Evolutionary conservation across 805 yeast genomes (phyloP).

Genomic region (Ogataea allantospora): DNA sequence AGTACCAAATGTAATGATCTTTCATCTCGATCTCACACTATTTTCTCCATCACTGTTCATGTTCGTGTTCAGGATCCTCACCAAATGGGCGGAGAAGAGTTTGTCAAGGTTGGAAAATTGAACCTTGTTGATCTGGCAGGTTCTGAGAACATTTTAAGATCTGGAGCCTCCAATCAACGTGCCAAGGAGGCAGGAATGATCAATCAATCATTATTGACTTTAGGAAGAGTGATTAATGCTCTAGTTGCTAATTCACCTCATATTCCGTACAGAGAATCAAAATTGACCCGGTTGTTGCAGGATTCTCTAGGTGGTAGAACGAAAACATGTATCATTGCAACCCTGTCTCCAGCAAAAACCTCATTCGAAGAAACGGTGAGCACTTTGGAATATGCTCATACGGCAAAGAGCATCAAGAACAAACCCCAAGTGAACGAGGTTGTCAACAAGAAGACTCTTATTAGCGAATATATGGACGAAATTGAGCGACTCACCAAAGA

Average conservation of each 20-base stretch:
- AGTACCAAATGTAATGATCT: constrained; percentile 74
- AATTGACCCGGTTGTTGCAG: constrained; percentile 72
- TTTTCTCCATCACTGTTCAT: constrained; percentile 65
- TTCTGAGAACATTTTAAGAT: constrained; percentile 77
- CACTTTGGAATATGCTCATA: constrained; percentile 82
- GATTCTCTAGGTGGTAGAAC: constrained; percentile 89
- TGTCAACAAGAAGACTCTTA: constrained; percentile 55
- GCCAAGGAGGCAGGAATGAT: constrained; percentile 91
- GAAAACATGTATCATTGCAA: constrained; percentile 82
- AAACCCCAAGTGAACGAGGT: constrained; percentile 65
- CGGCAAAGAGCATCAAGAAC: constrained; percentile 78
- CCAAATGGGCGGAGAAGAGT: constrained; percentile 41
- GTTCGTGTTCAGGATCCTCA: constrained; percentile 48
- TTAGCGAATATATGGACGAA: constrained; percentile 54
- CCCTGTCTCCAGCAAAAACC: constrained; percentile 77
- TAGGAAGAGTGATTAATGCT: constrained; percentile 81
- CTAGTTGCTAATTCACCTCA: constrained; percentile 61
- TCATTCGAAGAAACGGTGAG: constrained; percentile 81
- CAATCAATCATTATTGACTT: constrained; percentile 75
- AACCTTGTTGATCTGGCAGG: constrained; percentile 90
- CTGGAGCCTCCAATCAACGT: constrained; percentile 81
- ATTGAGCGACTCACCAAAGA: constrained; percentile 58
- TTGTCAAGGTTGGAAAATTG: constrained; percentile 60
- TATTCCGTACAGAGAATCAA: constrained; percentile 83
- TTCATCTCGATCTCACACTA: constrained; percentile 78